Percentiles rank a stretch among this genome's conserved stretches.
Evolutionary conservation across 208 protist genomes (phyloP).

Genomic region (Wallacemonas sp.): DNA sequence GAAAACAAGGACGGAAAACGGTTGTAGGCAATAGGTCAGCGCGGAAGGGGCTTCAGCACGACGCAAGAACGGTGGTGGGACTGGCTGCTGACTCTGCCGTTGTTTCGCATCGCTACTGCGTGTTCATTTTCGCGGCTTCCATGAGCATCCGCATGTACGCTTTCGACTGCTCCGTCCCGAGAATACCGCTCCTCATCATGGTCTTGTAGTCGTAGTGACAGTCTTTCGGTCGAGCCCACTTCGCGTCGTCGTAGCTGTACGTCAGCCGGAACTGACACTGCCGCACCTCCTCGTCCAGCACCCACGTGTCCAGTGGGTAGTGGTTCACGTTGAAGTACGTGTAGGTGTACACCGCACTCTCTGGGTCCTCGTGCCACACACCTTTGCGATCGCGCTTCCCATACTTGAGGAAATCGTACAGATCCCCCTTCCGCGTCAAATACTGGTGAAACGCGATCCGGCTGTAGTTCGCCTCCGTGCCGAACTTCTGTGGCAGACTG

Average conservation of each 20-base stretch:
- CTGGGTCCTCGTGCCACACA: slow-evolving; percentile 17
- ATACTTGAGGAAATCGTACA: slow-evolving; percentile 27
- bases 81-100: no score
- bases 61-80: no score
- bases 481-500: slow-evolving; percentile 7
- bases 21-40: no score
- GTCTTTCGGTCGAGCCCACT: slow-evolving; percentile 6
- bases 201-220: slow-evolving; percentile 18
- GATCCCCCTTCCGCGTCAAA: background rate
- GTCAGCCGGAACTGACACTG: slow-evolving; percentile 23
- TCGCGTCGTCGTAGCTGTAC: slow-evolving; percentile 16
- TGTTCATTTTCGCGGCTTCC: background rate
- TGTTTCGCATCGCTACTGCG: no score
- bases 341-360: slow-evolving; percentile 12
- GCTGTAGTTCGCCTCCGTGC: slow-evolving; percentile 30
- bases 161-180: slow-evolving; percentile 19
- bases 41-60: no score
- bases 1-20: no score
- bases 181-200: slow-evolving; percentile 21
- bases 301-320: slow-evolving; percentile 34
- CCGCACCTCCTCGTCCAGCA: slow-evolving; percentile 20
- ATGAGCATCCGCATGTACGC: slow-evolving; percentile 4
- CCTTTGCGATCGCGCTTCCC: slow-evolving; percentile 9
- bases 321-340: slow-evolving; percentile 23
- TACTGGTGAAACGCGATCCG: slow-evolving; percentile 13